phyloP scores from a whole-genome alignment of 2,329 filamentous ascomycete genomes.

The Leptosphaerulina australis region DNA sequence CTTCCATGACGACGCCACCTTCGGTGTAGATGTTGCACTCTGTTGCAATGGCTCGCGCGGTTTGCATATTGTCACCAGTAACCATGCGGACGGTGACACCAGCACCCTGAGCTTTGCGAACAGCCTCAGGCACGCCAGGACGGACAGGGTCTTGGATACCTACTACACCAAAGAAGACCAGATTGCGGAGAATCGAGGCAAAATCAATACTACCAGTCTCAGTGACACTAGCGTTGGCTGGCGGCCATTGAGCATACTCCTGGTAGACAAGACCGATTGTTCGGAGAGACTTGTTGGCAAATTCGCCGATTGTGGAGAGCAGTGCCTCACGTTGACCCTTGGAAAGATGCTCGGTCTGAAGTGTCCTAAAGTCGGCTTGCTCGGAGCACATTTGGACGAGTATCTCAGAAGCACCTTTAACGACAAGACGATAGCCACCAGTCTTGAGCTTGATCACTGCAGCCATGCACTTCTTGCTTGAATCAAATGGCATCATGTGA shows the following conservation, averaged over 20 bases:
- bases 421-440: slow-evolving; percentile 57
- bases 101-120: slow-evolving; percentile 84
- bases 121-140: slow-evolving; percentile 83
- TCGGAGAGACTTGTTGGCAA: slow-evolving; percentile 50
- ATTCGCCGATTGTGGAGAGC: slow-evolving; percentile 43
- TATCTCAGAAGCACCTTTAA: slow-evolving; percentile 65
- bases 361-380: slow-evolving; percentile 24
- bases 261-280: slow-evolving; percentile 52
- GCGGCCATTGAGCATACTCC: slow-evolving; percentile 48
- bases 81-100: slow-evolving; percentile 96
- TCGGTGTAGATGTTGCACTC: slow-evolving; percentile 89
- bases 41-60: slow-evolving; percentile 92
- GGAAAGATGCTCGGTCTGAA: slow-evolving; percentile 25
- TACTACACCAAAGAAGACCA: slow-evolving; percentile 89
- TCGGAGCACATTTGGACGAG: slow-evolving; percentile 54
- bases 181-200: slow-evolving; percentile 25
- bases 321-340: slow-evolving; percentile 28
- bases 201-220: slow-evolving; percentile 33
- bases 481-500: slow-evolving; percentile 63
- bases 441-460: slow-evolving; percentile 58
- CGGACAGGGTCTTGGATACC: slow-evolving; percentile 96
- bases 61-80: slow-evolving; percentile 95
- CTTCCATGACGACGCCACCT: slow-evolving; percentile 79
- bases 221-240: slow-evolving; percentile 26
- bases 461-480: slow-evolving; percentile 62